Evolutionary conservation across 352 stramenopile species (phyloP), one percentile per base, ranked within the genome.

Genomic region (Pythium dissotocum): DNA sequence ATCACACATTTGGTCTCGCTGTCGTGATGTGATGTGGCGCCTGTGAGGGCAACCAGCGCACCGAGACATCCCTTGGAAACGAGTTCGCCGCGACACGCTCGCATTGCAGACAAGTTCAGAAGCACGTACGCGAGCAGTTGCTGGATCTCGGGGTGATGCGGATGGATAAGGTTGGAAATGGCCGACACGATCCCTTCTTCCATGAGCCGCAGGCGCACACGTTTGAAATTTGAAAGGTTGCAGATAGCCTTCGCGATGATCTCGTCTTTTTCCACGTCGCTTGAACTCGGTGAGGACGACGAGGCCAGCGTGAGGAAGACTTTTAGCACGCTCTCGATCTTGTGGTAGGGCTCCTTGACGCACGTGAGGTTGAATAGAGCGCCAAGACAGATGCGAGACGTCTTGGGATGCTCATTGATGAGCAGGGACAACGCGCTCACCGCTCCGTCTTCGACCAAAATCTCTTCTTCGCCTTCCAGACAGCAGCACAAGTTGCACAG

Each of bases 291-390:
- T 48, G 65, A 44, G 26, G 55, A 70, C 36, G 65, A 68, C 44
- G 77, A 89, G 16, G 74, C 88, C 24, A 94, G 71, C 8, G 83
- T 78, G 24, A 91, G 70, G 40, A 94, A 91, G 1, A 80, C 73
- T 57, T 94, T 94, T 52, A 94, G 70, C 2, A 94, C 85, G 38
- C 67, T 86, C 71, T 97, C 90, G 21, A 97, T 95, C 69, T 96
- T 91, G 26, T 83, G 75, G 65, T 96, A 97, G 2, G 89, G 89
- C 52, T 91, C 79, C 9, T 75, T 73, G 10, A 97, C 91, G 58
- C 87, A 96, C 1, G 90, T 97, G 18, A 97, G 74, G 51, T 97
- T 97, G 77, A 94, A 97, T 1, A 97, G 69, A 1, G 86, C 91
- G 49, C 77, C 79, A 6, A 85, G 75, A 33, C 85, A 96, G 12